These are phyloP conservation scores for Cymbidium sinense DNA, from an alignment of 106 monocot genomes.

Conservation along the genomic window DNA sequence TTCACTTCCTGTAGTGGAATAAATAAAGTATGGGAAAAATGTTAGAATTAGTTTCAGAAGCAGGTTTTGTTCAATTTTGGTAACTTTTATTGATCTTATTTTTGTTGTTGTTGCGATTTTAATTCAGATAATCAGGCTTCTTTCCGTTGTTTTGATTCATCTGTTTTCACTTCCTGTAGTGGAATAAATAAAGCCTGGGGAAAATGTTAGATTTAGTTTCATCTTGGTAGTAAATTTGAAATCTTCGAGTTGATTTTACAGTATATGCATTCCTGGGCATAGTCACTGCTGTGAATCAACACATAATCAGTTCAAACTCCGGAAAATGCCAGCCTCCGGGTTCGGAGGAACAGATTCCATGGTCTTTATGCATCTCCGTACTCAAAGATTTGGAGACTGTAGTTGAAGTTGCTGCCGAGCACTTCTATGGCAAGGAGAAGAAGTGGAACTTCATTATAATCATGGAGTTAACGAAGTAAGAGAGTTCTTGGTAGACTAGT, in stretches of 20 bases:
- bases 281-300: slow-evolving; percentile 63
- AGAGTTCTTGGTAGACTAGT: not conserved
- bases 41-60: slow-evolving; percentile 28
- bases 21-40: not conserved
- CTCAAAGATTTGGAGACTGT: slow-evolving; percentile 85
- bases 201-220: not conserved
- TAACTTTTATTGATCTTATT: slow-evolving; percentile 12
- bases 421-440: slow-evolving; percentile 68
- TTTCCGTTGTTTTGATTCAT: not conserved
- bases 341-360: slow-evolving; percentile 34
- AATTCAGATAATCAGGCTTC: not conserved
- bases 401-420: slow-evolving; percentile 77
- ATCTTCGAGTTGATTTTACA: slow-evolving; percentile 22
- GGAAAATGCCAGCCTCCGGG: slow-evolving; percentile 6
- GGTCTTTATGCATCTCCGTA: slow-evolving; percentile 58
- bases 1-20: not conserved
- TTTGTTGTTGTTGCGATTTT: slow-evolving; percentile 1
- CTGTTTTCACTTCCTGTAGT: not conserved
- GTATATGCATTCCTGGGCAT: slow-evolving; percentile 85
- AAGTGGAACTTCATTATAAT: slow-evolving; percentile 81
- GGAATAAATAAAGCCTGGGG: not conserved
- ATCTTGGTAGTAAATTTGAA: not conserved
- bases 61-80: slow-evolving; percentile 67
- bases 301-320: slow-evolving; percentile 67
- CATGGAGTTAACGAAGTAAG: slow-evolving; percentile 73